Conservation (phyloP, 331 rosid species). For the Pyracantha coccinea region DNA sequence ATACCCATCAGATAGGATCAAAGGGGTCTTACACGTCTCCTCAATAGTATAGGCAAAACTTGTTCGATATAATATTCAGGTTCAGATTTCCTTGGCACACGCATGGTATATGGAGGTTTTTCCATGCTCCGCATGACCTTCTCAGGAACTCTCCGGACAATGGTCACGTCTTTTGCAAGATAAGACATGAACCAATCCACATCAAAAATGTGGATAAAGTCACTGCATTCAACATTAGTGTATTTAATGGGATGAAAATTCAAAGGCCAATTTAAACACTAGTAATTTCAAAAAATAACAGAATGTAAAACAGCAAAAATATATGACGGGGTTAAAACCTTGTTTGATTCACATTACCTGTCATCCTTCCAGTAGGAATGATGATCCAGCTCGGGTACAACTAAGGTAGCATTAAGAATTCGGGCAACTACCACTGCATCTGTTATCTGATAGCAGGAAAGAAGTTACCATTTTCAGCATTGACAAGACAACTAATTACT, state of each 20-base stretch:
- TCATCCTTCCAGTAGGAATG: conserved; percentile 93
- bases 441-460: conserved; percentile 62
- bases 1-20: neutral
- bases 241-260: neutral
- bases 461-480: conserved; percentile 19
- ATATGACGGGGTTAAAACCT: neutral
- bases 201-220: conserved; percentile 77
- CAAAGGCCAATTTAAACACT: neutral
- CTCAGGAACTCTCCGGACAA: conserved; percentile 83
- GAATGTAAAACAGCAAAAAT: neutral
- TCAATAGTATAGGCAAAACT: conserved; percentile 87
- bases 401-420: conserved; percentile 92
- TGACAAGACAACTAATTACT: neutral
- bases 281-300: neutral
- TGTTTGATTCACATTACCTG: conserved; percentile 38
- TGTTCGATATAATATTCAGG: conserved; percentile 95
- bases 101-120: conserved; percentile 97
- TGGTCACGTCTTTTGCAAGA: conserved; percentile 80
- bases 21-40: conserved; percentile 59
- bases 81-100: conserved; percentile 95
- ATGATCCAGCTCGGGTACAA: conserved; percentile 96
- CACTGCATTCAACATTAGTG: conserved; percentile 42
- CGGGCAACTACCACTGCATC: conserved; percentile 97
- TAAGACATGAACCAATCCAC: conserved; percentile 84
- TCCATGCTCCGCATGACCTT: conserved; percentile 90